phyloP scores from a whole-genome alignment of 2,329 filamentous ascomycete genomes.

The Aureobasidium lini region DNA sequence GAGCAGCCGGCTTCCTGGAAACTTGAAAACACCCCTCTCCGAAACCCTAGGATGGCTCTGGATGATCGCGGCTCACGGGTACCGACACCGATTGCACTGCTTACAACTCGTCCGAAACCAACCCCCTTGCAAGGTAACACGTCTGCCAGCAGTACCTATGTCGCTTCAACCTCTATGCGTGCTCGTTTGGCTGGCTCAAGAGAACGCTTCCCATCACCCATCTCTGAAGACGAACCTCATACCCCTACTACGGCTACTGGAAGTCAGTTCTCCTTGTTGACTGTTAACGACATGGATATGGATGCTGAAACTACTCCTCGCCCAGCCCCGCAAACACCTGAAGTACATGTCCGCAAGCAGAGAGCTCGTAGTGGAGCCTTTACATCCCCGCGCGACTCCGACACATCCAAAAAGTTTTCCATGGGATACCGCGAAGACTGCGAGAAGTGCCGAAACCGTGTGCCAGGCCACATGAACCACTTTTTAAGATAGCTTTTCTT shows the following conservation, averaged over 20 bases:
- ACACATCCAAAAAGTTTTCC: conserved; percentile 19
- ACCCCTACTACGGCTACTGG: conserved; percentile 26
- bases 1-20: conserved; percentile 11
- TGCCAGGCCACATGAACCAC: conserved; percentile 46
- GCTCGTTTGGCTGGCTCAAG: background rate
- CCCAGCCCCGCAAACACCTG: conserved; percentile 16
- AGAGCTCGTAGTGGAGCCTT: conserved; percentile 29
- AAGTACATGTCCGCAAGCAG: conserved; percentile 26
- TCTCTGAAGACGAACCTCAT: conserved; percentile 30
- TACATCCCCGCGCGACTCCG: conserved; percentile 13
- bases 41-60: conserved; percentile 11
- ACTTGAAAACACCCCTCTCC: background rate
- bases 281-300: conserved; percentile 30
- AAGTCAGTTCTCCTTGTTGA: conserved; percentile 29
- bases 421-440: conserved; percentile 45
- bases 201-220: conserved; percentile 24
- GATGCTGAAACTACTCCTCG: conserved; percentile 15
- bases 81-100: conserved; percentile 3
- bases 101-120: background rate
- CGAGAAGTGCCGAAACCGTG: conserved; percentile 39
- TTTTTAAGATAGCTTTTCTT: conserved; percentile 26
- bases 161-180: background rate
- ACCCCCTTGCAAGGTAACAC: conserved; percentile 4
- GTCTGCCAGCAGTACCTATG: background rate
- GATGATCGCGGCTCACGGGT: conserved; percentile 7